A percentile compares a stretch with the other conserved stretches of the same genome.
These are phyloP conservation scores for Ophidiomyces ophidiicola DNA, from an alignment of 2,329 filamentous ascomycete genomes.

Conservation along the genomic window DNA sequence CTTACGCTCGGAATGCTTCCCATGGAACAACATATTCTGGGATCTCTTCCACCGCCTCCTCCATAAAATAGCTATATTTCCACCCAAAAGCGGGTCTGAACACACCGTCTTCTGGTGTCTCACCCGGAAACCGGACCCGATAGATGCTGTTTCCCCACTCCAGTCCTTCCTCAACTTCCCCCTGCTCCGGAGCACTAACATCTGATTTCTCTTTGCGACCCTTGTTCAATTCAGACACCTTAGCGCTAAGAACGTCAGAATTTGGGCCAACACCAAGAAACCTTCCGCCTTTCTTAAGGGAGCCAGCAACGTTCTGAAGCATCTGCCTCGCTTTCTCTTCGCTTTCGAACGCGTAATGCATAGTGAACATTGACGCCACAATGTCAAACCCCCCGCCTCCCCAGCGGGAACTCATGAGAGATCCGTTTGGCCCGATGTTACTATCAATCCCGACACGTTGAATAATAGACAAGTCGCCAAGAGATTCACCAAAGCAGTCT, in stretches of 20 bases:
- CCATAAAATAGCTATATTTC: slow-evolving; percentile 95
- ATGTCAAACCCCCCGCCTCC: slow-evolving; percentile 79
- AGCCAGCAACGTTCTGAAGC: slow-evolving; percentile 82
- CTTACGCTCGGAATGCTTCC: slow-evolving; percentile 79
- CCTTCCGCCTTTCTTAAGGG: slow-evolving; percentile 82
- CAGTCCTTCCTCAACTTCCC: slow-evolving; percentile 45
- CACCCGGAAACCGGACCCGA: slow-evolving; percentile 71
- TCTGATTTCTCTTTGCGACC: slow-evolving; percentile 33
- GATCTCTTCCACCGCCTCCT: slow-evolving; percentile 90
- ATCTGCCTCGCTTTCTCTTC: slow-evolving; percentile 83
- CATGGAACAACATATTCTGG: slow-evolving; percentile 97
- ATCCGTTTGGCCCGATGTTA: slow-evolving; percentile 45
- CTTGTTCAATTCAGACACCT: slow-evolving; percentile 65
- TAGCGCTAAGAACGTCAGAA: slow-evolving; percentile 73
- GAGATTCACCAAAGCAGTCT: slow-evolving; percentile 78
- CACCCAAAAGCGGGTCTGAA: slow-evolving; percentile 93
- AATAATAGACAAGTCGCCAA: slow-evolving; percentile 71
- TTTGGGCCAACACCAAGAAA: slow-evolving; percentile 97
- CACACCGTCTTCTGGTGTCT: slow-evolving; percentile 71
- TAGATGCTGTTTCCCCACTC: slow-evolving; percentile 94
- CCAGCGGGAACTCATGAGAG: slow-evolving; percentile 49
- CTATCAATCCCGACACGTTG: slow-evolving; percentile 77
- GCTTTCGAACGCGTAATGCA: slow-evolving; percentile 95
- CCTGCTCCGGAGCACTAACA: slow-evolving; percentile 29
- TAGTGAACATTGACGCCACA: slow-evolving; percentile 98